Percentiles rank a stretch among this genome's conserved stretches.
Conservation (phyloP, 805 yeast genomes). For the Hanseniaspora guilliermondii region DNA sequence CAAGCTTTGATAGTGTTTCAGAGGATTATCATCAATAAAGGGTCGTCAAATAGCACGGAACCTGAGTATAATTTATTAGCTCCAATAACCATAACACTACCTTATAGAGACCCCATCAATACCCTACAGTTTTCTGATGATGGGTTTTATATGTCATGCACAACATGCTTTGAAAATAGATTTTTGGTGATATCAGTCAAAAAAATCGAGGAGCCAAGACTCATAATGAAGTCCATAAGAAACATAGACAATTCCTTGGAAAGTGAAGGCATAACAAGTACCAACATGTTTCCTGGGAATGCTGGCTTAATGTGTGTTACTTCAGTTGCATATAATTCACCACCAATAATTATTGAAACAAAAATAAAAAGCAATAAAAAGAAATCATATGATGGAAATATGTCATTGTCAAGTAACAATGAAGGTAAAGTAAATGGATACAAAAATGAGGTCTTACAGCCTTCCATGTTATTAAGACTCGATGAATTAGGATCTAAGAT, state of each 20-base stretch:
- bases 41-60: constrained; percentile 20
- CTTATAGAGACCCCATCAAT: constrained; percentile 76
- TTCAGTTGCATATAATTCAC: constrained; percentile 50
- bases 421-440: constrained; percentile 15
- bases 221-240: constrained; percentile 56
- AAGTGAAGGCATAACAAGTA: constrained; percentile 79
- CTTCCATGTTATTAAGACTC: constrained; percentile 47
- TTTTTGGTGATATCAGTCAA: constrained; percentile 61
- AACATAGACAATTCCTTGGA: constrained; percentile 54
- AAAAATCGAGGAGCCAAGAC: constrained; percentile 50
- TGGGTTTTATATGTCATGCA: constrained; percentile 58
- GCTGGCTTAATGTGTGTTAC: constrained; percentile 42
- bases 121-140: constrained; percentile 60
- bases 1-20: constrained; percentile 66
- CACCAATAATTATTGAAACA: constrained; percentile 58
- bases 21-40: constrained; percentile 21
- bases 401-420: background rate
- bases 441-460: constrained; percentile 40
- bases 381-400: background rate
- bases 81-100: constrained; percentile 64
- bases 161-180: constrained; percentile 57
- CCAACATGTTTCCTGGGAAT: constrained; percentile 59
- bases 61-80: constrained; percentile 20
- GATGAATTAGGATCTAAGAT: constrained; percentile 74
- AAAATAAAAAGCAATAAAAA: constrained; percentile 34